These are phyloP conservation scores for Melastoma malabathricum DNA, from an alignment of 345 rosid genomes.

Conservation along the genomic window DNA sequence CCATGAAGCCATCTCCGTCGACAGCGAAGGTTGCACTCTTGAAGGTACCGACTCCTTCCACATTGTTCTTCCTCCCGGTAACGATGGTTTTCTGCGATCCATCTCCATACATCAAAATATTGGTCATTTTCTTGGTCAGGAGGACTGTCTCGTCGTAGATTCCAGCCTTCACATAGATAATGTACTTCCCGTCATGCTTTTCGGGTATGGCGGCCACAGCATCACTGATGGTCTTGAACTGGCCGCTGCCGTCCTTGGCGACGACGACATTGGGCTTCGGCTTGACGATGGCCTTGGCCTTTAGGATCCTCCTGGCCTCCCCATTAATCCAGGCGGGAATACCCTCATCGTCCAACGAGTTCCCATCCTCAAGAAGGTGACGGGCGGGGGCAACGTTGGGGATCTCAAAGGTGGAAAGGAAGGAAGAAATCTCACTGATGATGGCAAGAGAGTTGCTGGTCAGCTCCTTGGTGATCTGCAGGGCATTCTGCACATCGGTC, in stretches of 20 bases:
- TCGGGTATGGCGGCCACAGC: constrained; percentile 57
- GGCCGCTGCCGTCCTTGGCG: constrained; percentile 75
- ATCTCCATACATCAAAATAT: constrained; percentile 60
- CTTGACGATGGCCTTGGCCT: constrained; percentile 13
- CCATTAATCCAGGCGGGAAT: constrained; percentile 43
- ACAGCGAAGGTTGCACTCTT: constrained; percentile 55
- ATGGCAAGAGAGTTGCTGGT: constrained; percentile 77
- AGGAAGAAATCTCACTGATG: constrained; percentile 16
- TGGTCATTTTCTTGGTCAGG: constrained; percentile 35
- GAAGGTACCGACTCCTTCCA: constrained; percentile 43
- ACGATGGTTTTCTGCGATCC: constrained; percentile 73
- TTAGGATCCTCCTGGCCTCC: constrained; percentile 47
- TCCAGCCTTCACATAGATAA: constrained; percentile 62
- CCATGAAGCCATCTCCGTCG: constrained; percentile 55
- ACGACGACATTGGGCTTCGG: constrained; percentile 48
- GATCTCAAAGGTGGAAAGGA: constrained; percentile 11
- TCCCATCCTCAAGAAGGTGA: constrained; percentile 26
- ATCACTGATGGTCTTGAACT: constrained; percentile 45
- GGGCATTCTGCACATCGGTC: constrained; percentile 28
- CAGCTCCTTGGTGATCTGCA: constrained; percentile 29
- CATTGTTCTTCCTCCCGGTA: constrained; percentile 47
- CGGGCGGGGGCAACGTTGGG: constrained; percentile 11
- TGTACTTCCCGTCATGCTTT: constrained; percentile 41
- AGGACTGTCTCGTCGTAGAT: constrained; percentile 47
- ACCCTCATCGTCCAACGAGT: constrained; percentile 15